Base-by-base conservation (phyloP, 2,329 filamentous ascomycete species). In the Aureobasidium namibiae region DNA sequence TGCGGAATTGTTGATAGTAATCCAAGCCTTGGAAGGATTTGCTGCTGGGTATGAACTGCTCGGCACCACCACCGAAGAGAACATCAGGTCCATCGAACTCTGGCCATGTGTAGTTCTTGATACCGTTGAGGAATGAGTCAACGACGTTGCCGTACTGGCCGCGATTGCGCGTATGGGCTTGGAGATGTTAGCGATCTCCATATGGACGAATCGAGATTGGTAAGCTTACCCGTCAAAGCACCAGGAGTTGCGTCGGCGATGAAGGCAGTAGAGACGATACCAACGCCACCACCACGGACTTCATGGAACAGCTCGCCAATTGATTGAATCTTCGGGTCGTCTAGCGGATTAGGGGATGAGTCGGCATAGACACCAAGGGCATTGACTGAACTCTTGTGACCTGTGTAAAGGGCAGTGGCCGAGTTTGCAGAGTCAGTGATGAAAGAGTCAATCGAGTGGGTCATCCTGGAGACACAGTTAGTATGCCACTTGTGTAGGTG, bases 341-440 rank as follows among this genome's bases (percentile, higher is more conserved):
- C 90, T 64, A 90, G 90, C 2, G 80, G 74, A 65, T 87, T 80
- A 13, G 82, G 77, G 49, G 87, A 90, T 0, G 87, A 90, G 70
- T 95, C 90, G 42, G 80, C 88, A 61, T 94, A 92, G 33, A 92
- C 86, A 72, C 87, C 88, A 73, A 94, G 82, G 29, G 88, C 87
- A 68, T 94, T 92, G 64, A 92, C 89, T 0, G 84, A 88, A 67
- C 83, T 87, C 80, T 94, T 94, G 77, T 94, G 89, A 34, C 90
- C 90, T 24, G 82, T 85, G 76, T 92, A 94, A 18, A 94, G 78
- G 16, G 89, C 88, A 44, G 87, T 89, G 4, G 89, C 89, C 5
- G 87, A 90, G 75, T 94, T 94, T 73, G 90, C 90, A 62, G 86
- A 90, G 72, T 94, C 89, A 38, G 89, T 94, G 69, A 94, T 92